A percentile compares a stretch with the other conserved stretches of the same genome.
Evolutionary conservation across 352 stramenopile genomes (phyloP).

Genomic region (Pythium apleroticum): DNA sequence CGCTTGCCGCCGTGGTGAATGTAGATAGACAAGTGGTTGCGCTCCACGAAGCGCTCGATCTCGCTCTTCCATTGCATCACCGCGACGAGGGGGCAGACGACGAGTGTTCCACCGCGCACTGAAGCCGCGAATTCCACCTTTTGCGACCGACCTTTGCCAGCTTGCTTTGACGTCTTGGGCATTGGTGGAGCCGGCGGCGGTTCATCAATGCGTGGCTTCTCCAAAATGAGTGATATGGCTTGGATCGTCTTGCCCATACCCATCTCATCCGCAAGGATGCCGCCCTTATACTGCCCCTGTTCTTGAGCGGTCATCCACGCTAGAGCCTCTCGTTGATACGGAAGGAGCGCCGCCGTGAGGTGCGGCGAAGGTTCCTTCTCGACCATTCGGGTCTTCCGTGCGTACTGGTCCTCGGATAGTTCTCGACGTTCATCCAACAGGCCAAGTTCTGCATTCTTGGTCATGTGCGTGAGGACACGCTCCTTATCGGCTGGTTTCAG

Average conservation of each 20-base stretch:
- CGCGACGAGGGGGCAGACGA: slow-evolving; percentile 97
- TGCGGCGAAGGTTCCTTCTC: slow-evolving; percentile 73
- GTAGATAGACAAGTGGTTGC: slow-evolving; percentile 90
- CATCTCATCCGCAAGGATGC: slow-evolving; percentile 99
- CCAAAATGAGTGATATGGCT: slow-evolving; percentile 95
- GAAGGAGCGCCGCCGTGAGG: slow-evolving; percentile 91
- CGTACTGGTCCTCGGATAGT: slow-evolving; percentile 70
- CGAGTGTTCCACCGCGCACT: slow-evolving; percentile 88
- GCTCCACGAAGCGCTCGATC: slow-evolving; percentile 92
- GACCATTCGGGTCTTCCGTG: slow-evolving; percentile 62
- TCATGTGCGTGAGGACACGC: slow-evolving; percentile 55
- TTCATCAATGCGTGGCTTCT: slow-evolving; percentile 55
- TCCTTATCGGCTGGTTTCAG: slow-evolving; percentile 48
- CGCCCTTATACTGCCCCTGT: slow-evolving; percentile 84
- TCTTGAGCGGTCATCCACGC: slow-evolving; percentile 96
- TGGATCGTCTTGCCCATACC: slow-evolving; percentile 98
- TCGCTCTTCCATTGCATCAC: slow-evolving; percentile 94
- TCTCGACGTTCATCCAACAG: slow-evolving; percentile 69
- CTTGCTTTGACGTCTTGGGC: slow-evolving; percentile 20
- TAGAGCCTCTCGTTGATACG: slow-evolving; percentile 98
- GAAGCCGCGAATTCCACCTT: slow-evolving; percentile 17
- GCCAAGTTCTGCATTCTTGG: slow-evolving; percentile 43
- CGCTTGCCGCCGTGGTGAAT: slow-evolving; percentile 96
- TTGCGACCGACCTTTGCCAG: slow-evolving; percentile 14
- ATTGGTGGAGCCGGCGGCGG: background rate